phyloP scores from a whole-genome alignment of 768 basidiomycete genomes.

The Pisolithus marmoratus region DNA sequence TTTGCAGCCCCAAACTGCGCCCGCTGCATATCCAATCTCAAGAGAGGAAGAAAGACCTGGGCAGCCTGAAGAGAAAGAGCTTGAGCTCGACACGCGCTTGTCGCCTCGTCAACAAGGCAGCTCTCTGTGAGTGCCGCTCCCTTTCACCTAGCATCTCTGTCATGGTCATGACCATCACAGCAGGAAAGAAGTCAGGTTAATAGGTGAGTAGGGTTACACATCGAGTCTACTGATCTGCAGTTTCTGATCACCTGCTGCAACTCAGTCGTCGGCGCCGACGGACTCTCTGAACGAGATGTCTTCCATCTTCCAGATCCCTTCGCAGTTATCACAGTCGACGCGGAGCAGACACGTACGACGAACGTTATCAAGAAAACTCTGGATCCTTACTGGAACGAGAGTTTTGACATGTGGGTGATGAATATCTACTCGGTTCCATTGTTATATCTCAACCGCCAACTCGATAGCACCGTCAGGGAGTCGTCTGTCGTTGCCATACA shows the following conservation, averaged over 20 bases:
- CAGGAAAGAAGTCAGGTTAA: conserved; percentile 73
- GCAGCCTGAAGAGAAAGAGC: too few species aligned
- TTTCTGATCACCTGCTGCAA: conserved; percentile 5
- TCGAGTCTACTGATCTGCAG: background rate
- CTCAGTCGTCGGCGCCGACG: conserved; percentile 91
- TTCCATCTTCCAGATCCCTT: conserved; percentile 97
- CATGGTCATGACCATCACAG: conserved; percentile 21
- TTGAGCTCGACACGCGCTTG: too few species aligned
- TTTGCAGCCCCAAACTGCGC: too few species aligned
- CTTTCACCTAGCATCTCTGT: background rate
- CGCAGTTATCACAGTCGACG: conserved; percentile 96
- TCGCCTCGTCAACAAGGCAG: too few species aligned
- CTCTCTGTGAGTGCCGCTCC: conserved; percentile 17
- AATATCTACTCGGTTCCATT: background rate
- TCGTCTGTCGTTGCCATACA: conserved; percentile 99
- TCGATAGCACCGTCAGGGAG: conserved; percentile 82
- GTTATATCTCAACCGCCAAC: conserved; percentile 2
- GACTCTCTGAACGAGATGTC: conserved; percentile 89
- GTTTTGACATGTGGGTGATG: conserved; percentile 83
- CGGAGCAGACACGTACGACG: conserved; percentile 95
- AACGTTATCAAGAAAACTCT: conserved; percentile 95
- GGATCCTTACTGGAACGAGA: conserved; percentile 97
- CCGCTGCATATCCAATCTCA: too few species aligned
- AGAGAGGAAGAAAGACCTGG: too few species aligned
- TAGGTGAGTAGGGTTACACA: conserved; percentile 42